Conservation (phyloP, 345 rosid species). For the Brassica incana region DNA sequence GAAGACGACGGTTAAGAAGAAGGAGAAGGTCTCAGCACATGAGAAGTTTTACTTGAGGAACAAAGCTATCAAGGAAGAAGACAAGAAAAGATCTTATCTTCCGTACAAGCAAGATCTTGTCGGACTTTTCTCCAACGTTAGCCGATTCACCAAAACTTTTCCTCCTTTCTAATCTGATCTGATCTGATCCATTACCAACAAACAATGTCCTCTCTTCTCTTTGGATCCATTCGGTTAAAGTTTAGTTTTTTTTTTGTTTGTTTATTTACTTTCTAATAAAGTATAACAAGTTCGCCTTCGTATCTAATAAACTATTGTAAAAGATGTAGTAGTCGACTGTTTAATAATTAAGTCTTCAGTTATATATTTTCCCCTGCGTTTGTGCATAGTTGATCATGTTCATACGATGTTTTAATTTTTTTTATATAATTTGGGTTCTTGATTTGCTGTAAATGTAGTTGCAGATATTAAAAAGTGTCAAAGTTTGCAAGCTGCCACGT, state of each 20-base stretch:
- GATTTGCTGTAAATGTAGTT: conserved; percentile 7
- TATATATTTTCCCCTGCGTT: neutral
- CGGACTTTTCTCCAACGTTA: conserved; percentile 54
- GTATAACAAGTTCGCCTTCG: neutral
- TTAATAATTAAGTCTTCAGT: neutral
- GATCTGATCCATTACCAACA: neutral
- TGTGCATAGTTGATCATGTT: neutral
- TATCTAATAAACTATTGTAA: conserved; percentile 8
- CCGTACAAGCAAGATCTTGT: conserved; percentile 73
- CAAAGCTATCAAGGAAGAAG: conserved; percentile 58
- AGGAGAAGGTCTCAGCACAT: conserved; percentile 48
- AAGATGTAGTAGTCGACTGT: conserved; percentile 9
- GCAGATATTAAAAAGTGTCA: neutral
- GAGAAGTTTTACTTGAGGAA: conserved; percentile 68
- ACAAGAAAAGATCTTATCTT: conserved; percentile 60
- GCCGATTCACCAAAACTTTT: conserved; percentile 40
- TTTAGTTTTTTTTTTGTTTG: neutral
- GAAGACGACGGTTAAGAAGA: conserved; percentile 24
- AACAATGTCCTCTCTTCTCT: neutral
- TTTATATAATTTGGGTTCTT: neutral
- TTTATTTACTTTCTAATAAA: neutral
- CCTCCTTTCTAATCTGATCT: conserved; percentile 43
- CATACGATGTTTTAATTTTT: neutral
- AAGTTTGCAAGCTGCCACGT: neutral
- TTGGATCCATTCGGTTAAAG: conserved; percentile 9